Conservation (phyloP, 192 early-diverging fungal species). For the Fimicolochytrium jonesii region DNA sequence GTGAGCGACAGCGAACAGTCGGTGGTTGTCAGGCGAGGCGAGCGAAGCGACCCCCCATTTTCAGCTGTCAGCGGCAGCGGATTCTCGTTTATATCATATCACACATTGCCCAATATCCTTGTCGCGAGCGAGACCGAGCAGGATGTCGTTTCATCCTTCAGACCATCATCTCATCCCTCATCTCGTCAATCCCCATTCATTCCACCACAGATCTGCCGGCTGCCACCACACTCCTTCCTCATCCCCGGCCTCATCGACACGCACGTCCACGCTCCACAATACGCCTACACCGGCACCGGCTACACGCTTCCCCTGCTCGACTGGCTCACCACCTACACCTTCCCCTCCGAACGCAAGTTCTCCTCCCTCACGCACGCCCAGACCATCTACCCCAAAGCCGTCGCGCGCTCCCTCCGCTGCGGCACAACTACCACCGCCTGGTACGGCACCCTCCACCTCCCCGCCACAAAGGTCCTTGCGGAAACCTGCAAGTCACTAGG, state of each 20-base stretch:
- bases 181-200: too few species aligned
- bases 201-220: too few species aligned
- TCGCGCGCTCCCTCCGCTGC: slow-evolving; percentile 63
- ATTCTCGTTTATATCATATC: too few species aligned
- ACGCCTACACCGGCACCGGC: slow-evolving; percentile 82
- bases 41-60: too few species aligned
- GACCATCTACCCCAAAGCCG: slow-evolving; percentile 62
- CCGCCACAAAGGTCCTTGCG: slow-evolving; percentile 65
- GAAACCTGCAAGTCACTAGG: slow-evolving; percentile 66
- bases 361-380: slow-evolving; percentile 61
- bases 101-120: too few species aligned
- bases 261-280: slow-evolving; percentile 92
- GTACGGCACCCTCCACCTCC: slow-evolving; percentile 85
- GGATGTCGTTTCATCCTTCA: too few species aligned
- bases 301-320: slow-evolving; percentile 83
- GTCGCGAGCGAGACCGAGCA: too few species aligned
- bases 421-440: slow-evolving; percentile 90
- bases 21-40: too few species aligned
- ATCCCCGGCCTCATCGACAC: slow-evolving; percentile 91
- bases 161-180: too few species aligned
- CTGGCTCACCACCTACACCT: slow-evolving; percentile 87
- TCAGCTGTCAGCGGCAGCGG: too few species aligned
- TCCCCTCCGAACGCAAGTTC: slow-evolving; percentile 78
- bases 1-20: too few species aligned
- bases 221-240: slow-evolving; percentile 60